Evolutionary conservation across 2,329 filamentous ascomycete species (phyloP).

Genomic region (Aspergillus felis): DNA sequence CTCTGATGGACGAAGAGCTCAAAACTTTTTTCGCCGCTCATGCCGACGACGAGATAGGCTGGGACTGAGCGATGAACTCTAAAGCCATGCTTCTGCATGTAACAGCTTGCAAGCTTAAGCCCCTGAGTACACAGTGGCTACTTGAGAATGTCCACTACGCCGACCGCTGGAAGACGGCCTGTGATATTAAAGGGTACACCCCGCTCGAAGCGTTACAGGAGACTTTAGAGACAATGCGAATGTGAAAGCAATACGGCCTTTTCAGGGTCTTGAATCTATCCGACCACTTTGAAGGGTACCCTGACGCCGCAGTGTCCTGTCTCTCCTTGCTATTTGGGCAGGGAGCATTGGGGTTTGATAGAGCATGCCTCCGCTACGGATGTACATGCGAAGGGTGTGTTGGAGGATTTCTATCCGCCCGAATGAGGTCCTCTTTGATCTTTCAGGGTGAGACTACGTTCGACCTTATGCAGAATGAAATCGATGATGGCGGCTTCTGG

Average conservation of each 20-base stretch:
- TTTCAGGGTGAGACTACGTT: conserved; percentile 23
- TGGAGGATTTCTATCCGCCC: conserved; percentile 36
- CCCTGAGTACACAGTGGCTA: conserved; percentile 25
- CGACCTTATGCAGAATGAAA: conserved; percentile 16
- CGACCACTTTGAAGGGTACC: conserved; percentile 32
- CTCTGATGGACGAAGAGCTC: conserved; percentile 13
- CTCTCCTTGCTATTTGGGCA: conserved; percentile 14
- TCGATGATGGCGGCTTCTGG: conserved; percentile 20
- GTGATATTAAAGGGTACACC: conserved; percentile 32
- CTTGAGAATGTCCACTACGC: conserved; percentile 16
- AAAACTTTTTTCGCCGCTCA: conserved; percentile 9
- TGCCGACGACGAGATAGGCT: conserved; percentile 10
- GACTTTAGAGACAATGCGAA: conserved; percentile 28
- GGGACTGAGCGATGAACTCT: conserved; percentile 13
- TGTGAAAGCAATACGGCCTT: conserved; percentile 9
- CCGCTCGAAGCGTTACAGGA: conserved; percentile 29
- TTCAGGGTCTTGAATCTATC: conserved; percentile 18
- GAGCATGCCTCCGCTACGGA: conserved; percentile 28
- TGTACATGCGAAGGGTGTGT: conserved; percentile 39
- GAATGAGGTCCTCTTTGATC: conserved; percentile 31
- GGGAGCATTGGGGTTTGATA: conserved; percentile 9
- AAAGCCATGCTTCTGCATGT: conserved; percentile 26
- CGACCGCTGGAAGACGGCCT: conserved; percentile 16
- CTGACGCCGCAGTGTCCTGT: conserved; percentile 22
- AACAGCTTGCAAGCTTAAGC: conserved; percentile 20